Base-by-base conservation (phyloP, 2,329 filamentous ascomycete species). In the Mollisiaceae sp. region DNA sequence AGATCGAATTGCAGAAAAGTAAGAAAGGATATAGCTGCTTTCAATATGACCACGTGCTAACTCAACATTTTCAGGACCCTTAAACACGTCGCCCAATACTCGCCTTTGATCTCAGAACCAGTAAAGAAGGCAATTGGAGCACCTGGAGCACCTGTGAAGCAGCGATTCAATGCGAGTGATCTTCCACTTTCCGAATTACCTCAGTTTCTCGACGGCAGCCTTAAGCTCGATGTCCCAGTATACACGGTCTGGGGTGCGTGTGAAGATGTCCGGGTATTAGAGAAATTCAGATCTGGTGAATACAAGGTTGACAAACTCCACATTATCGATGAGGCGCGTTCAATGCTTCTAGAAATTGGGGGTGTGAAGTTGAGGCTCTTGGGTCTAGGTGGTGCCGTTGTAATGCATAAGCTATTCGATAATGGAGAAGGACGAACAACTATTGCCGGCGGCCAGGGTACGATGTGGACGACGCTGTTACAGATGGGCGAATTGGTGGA, bases 351-450 rank as follows among this genome's bases (percentile, higher is more conserved):
- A 65, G 95, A 99, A 80, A 85, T 98, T 67, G 95, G 94, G 64
- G 95, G 95, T 64, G 93, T 99, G 63, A 98, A 98, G 85, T 88
- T 99, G 70, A 91, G 95, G 75, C 86, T 99, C 59, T 87, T 99
- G 36, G 95, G 95, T 68, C 85, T 99, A 39, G 95, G 95, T 70
- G 95, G 95, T 74, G 95, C 95, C 8, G 94, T 99, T 5, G 95
- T 99, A 66, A 99, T 99, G 93, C 95, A 99, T 85, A 99, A 99
- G 85, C 87, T 99, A 20, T 99, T 99, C 76, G 95, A 99, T 79
- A 99, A 99, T 72, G 95, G 95, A 62, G 95, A 99, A 77, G 95
- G 95, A 67, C 90, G 94, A 79, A 99, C 95, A 59, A 99, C 96
- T 1, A 99, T 99, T 79, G 95, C 95, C 24, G 95, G 95, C 77